Evolutionary conservation across 1,284 basidiomycete species (phyloP).

Genomic region (Ganoderma lingzhi): DNA sequence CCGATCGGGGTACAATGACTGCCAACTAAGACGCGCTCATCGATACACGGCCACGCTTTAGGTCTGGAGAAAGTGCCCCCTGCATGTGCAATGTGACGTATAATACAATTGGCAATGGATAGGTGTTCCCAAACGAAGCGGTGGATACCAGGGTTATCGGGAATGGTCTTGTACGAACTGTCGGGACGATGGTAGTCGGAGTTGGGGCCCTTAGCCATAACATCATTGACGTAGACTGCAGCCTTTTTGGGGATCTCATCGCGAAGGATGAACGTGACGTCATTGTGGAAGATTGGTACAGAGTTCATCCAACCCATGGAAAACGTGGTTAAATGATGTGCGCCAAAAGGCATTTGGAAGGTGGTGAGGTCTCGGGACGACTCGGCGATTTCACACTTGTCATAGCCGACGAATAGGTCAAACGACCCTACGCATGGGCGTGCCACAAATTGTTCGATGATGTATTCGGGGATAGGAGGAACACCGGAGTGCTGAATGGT

Average conservation of each 20-base stretch:
- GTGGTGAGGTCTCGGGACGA: constrained; percentile 6
- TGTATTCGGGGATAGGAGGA: constrained; percentile 40
- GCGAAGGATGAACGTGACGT: constrained; percentile 45
- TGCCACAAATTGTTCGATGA: constrained; percentile 39
- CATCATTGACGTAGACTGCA: constrained; percentile 44
- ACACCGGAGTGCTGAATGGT: constrained; percentile 25
- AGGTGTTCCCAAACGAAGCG: too few species aligned
- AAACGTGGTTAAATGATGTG: constrained; percentile 36
- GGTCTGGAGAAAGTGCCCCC: too few species aligned
- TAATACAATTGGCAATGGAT: too few species aligned
- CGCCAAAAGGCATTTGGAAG: constrained; percentile 32
- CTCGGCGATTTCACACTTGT: constrained; percentile 33
- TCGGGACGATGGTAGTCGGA: too few species aligned
- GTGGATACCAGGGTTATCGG: too few species aligned
- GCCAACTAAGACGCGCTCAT: too few species aligned
- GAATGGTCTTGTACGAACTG: too few species aligned
- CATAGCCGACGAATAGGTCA: constrained; percentile 38
- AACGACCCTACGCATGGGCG: constrained; percentile 35
- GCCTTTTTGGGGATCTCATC: constrained; percentile 45
- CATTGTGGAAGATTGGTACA: constrained; percentile 46
- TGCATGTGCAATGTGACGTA: too few species aligned
- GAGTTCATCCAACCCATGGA: constrained; percentile 53
- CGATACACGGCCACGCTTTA: too few species aligned
- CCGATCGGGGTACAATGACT: too few species aligned
- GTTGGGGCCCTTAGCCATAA: constrained; percentile 19